Evolutionary conservation across 768 basidiomycete genomes (phyloP).

Genomic region (Suillus bovinus): DNA sequence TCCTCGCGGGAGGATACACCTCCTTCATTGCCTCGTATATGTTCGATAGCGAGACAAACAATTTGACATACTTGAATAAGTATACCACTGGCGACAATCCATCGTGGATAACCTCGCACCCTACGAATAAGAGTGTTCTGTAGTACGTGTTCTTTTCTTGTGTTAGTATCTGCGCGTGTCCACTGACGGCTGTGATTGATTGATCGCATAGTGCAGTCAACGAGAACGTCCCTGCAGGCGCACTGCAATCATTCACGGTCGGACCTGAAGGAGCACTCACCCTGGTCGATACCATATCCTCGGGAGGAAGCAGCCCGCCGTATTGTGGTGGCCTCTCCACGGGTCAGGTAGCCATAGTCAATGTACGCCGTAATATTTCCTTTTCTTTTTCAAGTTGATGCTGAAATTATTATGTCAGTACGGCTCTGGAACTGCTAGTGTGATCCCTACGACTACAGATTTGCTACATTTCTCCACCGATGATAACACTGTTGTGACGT

Average conservation of each 20-base stretch:
- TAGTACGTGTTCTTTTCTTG: constrained; percentile 46
- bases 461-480: constrained; percentile 31
- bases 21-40: constrained; percentile 63
- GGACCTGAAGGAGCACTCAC: constrained; percentile 46
- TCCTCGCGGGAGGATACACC: constrained; percentile 67
- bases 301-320: constrained; percentile 53
- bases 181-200: neutral
- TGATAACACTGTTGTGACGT: constrained; percentile 46
- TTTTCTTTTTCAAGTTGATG: no score
- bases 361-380: constrained; percentile 37
- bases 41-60: constrained; percentile 52
- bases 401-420: constrained; percentile 40
- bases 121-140: constrained; percentile 56
- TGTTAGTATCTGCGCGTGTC: neutral
- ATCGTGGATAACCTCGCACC: constrained; percentile 62
- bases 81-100: constrained; percentile 44
- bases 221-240: constrained; percentile 40
- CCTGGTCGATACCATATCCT: constrained; percentile 43
- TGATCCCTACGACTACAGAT: constrained; percentile 49
- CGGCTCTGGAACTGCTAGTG: constrained; percentile 50
- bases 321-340: constrained; percentile 51
- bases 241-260: constrained; percentile 60
- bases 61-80: constrained; percentile 48
- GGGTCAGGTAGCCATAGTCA: constrained; percentile 60
- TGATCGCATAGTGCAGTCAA: constrained; percentile 52